Evolutionary conservation across 257 asterid genomes (phyloP).

Genomic region (Asclepias syriaca): DNA sequence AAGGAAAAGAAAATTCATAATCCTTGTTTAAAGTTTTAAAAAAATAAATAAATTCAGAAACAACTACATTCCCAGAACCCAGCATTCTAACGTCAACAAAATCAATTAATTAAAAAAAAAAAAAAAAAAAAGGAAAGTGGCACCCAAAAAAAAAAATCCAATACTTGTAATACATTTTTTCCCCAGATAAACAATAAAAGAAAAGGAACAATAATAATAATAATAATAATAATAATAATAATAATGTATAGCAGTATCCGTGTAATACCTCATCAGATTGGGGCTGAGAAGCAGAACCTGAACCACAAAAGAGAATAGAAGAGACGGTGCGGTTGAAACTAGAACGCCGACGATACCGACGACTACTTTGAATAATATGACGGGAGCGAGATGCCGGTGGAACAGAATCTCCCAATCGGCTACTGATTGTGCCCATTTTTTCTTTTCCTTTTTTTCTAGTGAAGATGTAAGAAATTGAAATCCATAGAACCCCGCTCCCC

Average conservation of each 20-base stretch:
- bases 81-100: background rate
- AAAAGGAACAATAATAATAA: no score
- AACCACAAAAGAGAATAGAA: conserved; percentile 33
- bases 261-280: conserved; percentile 20
- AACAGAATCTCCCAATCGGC: conserved; percentile 23
- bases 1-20: no score
- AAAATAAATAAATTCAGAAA: background rate
- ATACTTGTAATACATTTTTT: background rate
- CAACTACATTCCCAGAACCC: background rate
- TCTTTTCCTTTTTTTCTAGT: background rate
- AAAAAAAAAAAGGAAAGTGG: background rate
- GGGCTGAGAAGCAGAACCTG: conserved; percentile 21
- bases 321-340: conserved; percentile 21
- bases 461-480: background rate
- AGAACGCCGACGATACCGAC: conserved; percentile 2
- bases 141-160: background rate
- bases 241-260: no score
- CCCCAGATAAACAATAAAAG: background rate
- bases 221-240: no score
- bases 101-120: background rate
- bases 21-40: background rate
- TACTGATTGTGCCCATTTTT: conserved; percentile 30
- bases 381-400: conserved; percentile 7
- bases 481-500: background rate
- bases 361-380: background rate